Conservation (phyloP, 495 filamentous ascomycete species). For the Clohesyomyces aquaticus region DNA sequence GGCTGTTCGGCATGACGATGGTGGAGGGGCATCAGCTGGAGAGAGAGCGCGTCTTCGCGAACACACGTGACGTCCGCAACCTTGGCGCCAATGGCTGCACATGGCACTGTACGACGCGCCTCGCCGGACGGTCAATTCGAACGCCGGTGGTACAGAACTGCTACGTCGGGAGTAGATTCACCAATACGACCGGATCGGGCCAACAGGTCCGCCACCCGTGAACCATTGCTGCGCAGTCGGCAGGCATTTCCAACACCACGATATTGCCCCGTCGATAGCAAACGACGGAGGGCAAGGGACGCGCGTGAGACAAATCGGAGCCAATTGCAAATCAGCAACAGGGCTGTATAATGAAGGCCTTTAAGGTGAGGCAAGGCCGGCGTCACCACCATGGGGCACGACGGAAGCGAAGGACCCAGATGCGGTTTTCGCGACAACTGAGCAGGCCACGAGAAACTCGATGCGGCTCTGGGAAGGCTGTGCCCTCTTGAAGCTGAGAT, state of each 20-base stretch:
- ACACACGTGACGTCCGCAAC: constrained; percentile 24
- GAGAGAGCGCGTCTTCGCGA: constrained; percentile 6
- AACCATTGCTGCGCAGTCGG: background rate
- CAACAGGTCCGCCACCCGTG: background rate
- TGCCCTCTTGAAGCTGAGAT: constrained; percentile 37
- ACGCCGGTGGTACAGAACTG: background rate
- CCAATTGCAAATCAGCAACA: constrained; percentile 13
- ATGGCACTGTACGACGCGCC: too few species aligned
- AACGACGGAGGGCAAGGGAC: constrained; percentile 25
- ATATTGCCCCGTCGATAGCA: constrained; percentile 16
- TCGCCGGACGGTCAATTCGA: background rate
- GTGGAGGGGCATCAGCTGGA: background rate
- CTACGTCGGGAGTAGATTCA: background rate
- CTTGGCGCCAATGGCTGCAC: too few species aligned
- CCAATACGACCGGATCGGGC: background rate
- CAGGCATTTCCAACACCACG: background rate
- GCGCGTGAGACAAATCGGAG: constrained; percentile 31
- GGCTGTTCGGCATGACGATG: constrained; percentile 21
- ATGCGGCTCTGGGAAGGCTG: constrained; percentile 33
- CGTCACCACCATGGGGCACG: constrained; percentile 29
- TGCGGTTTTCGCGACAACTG: constrained; percentile 14
- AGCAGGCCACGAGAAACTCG: constrained; percentile 23
- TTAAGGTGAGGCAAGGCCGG: constrained; percentile 34
- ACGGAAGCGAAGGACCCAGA: constrained; percentile 35
- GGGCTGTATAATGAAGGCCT: constrained; percentile 23